Evolutionary conservation across 129 eudicot genomes (phyloP), one percentile per base, ranked within the genome.

Genomic region (Saposhnikovia divaricata): DNA sequence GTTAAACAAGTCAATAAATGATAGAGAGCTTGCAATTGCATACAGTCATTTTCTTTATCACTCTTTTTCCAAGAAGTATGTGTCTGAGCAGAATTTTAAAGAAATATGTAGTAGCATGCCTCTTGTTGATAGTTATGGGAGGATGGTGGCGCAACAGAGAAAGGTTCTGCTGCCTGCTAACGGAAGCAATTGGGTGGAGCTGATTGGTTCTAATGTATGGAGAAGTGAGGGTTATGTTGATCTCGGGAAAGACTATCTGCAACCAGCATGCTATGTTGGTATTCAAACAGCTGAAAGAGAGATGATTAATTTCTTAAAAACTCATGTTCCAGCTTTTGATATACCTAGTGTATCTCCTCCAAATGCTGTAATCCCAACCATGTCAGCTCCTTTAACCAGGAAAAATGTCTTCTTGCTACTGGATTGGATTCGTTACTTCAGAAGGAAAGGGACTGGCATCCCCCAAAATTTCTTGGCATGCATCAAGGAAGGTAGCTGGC

Each of bases 181-280:
- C 3, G 88, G 86, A 74, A 90, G 96, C 79, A 84, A 48, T n/a
- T 90, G 96, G 96, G 82, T 83, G 39, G 76, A 85, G 61, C 85
- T 90, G 55, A 53, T 88, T 47, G 85, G 87, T 77, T 71, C 86
- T 9, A 86, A 88, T 83, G 92, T 89, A 0, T 90, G 92, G 92
- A 81, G 82, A 77, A 43, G 48, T 25, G 77, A 88, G 43, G 83
- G 75, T 51, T 90, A 61, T 80, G 79, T 90, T 80, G 96, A 86
- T 82, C 84, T 90, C 2, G 89, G 87, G 15, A 86, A 83, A 76
- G 92, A 85, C 27, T 90, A 90, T 81, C 42, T 78, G 19, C 73
- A 28, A 78, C 45, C 77, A 1, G 76, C 46, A 40, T 46, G 19
- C 4, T 84, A 82, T 50, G 87, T 84, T 47, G 91, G 87, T 57